Evolutionary conservation across 2,329 filamentous ascomycete genomes (phyloP).

Genomic region (Pseudogymnoascus sp.): DNA sequence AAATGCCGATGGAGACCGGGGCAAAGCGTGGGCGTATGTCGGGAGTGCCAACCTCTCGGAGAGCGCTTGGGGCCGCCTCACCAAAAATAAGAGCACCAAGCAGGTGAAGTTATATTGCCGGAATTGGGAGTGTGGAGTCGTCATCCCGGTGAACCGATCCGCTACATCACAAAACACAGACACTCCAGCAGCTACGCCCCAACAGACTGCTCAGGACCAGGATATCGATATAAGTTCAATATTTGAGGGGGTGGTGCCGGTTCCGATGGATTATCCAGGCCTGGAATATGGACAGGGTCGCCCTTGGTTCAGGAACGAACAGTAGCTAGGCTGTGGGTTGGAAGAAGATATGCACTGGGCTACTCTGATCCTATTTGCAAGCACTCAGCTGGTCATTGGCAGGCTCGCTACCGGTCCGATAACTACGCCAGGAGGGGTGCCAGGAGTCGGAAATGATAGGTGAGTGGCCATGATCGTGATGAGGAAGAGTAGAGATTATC

Average conservation of each 20-base stretch:
- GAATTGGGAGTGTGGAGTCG: constrained; percentile 94
- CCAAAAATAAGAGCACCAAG: constrained; percentile 59
- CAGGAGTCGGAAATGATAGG: background rate
- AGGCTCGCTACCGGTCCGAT: background rate
- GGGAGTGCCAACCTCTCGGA: constrained; percentile 91
- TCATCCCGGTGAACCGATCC: constrained; percentile 49
- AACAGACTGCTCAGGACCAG: background rate
- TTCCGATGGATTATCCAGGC: constrained; percentile 57
- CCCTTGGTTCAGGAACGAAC: constrained; percentile 23
- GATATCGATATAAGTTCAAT: background rate
- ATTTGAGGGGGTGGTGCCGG: constrained; percentile 49
- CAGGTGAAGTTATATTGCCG: constrained; percentile 70
- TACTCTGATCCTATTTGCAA: background rate
- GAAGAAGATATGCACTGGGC: background rate
- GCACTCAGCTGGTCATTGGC: background rate
- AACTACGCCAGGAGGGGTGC: background rate
- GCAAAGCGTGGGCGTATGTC: constrained; percentile 67
- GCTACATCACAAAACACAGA: background rate
- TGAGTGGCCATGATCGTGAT: background rate
- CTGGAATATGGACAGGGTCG: constrained; percentile 26
- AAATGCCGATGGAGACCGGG: constrained; percentile 21
- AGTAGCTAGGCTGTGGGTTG: background rate
- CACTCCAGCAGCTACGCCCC: background rate
- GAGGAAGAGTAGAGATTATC: background rate
- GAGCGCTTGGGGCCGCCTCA: constrained; percentile 82